These are phyloP conservation scores for Pyrenula aspistea DNA, from an alignment of 495 filamentous ascomycete genomes.

Conservation along the genomic window DNA sequence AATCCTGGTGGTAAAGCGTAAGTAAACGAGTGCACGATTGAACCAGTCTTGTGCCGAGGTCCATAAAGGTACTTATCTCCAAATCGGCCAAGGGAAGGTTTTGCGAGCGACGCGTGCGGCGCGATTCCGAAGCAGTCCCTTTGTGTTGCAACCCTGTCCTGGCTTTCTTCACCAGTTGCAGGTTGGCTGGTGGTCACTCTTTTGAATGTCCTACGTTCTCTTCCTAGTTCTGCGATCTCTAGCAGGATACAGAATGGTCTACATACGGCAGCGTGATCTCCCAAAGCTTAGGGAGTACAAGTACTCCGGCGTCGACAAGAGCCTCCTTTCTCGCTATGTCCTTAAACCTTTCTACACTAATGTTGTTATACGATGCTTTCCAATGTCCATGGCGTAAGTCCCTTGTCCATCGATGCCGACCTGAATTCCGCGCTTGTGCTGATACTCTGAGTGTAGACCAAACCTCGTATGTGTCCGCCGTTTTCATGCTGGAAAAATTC, in stretches of 20 bases:
- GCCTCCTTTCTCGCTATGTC: constrained; percentile 75
- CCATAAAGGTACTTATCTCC: too few relatives aligned
- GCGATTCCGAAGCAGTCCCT: too few relatives aligned
- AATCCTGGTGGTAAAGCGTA: too few relatives aligned
- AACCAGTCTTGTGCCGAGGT: too few relatives aligned
- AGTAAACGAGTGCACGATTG: too few relatives aligned
- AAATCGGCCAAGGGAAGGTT: not conserved
- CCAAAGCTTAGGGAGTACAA: constrained; percentile 83
- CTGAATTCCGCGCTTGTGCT: not conserved
- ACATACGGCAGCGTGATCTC: constrained; percentile 84
- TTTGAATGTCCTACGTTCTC: not conserved
- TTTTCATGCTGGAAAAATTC: constrained; percentile 4
- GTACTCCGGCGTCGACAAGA: constrained; percentile 84
- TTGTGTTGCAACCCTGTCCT: too few relatives aligned
- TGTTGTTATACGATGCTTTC: constrained; percentile 85
- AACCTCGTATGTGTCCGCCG: constrained; percentile 43
- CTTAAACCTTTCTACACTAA: constrained; percentile 97
- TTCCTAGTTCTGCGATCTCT: not conserved
- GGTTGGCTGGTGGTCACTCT: constrained; percentile 18
- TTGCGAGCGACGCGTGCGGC: not conserved
- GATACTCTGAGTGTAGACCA: constrained; percentile 30
- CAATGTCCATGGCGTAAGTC: constrained; percentile 84
- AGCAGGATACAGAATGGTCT: constrained; percentile 46
- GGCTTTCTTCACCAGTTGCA: constrained; percentile 7
- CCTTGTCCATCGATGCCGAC: too few relatives aligned